A percentile compares a stretch with the other conserved stretches of the same genome.
Evolutionary conservation across 1,284 basidiomycete species (phyloP).

Genomic region (Heliocybe sulcata): DNA sequence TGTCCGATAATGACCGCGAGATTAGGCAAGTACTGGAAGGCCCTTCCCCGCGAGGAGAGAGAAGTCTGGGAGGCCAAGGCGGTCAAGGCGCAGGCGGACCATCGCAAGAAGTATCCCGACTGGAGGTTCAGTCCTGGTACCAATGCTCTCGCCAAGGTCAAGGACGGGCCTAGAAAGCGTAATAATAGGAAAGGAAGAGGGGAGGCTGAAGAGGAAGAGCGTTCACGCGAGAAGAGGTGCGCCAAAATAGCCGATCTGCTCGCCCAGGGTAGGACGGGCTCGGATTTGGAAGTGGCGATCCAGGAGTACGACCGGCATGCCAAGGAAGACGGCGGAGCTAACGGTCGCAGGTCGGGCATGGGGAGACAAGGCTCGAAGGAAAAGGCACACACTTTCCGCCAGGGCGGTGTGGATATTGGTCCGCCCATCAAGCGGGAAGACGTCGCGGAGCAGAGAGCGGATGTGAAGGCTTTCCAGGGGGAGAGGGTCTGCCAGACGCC

Average conservation of each 20-base stretch:
- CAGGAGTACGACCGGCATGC: slow-evolving; percentile 26
- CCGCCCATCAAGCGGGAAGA: slow-evolving; percentile 1
- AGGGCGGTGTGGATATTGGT: background rate
- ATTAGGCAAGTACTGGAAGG: slow-evolving; percentile 54
- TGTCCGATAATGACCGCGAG: background rate
- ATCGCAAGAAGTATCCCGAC: slow-evolving; percentile 68
- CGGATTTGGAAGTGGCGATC: slow-evolving; percentile 40
- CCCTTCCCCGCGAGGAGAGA: slow-evolving; percentile 51
- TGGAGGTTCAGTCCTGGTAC: slow-evolving; percentile 67
- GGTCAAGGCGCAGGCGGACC: slow-evolving; percentile 66
- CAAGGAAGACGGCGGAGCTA: slow-evolving; percentile 3
- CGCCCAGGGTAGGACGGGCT: slow-evolving; percentile 41
- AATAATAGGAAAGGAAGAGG: slow-evolving; percentile 26
- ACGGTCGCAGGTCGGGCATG: background rate
- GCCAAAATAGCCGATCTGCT: slow-evolving; percentile 43
- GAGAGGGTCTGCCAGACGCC: slow-evolving; percentile 18
- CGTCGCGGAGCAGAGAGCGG: slow-evolving; percentile 5
- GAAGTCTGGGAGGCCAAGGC: slow-evolving; percentile 74
- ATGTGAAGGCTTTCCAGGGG: background rate
- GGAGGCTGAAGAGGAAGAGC: slow-evolving; percentile 33
- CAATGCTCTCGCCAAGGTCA: slow-evolving; percentile 45
- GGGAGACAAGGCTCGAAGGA: background rate
- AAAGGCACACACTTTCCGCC: background rate
- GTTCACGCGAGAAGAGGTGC: slow-evolving; percentile 31
- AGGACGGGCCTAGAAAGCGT: slow-evolving; percentile 23